These are phyloP conservation scores for Apiosordaria backusii DNA, from an alignment of 495 filamentous ascomycete species.

Conservation along the genomic window DNA sequence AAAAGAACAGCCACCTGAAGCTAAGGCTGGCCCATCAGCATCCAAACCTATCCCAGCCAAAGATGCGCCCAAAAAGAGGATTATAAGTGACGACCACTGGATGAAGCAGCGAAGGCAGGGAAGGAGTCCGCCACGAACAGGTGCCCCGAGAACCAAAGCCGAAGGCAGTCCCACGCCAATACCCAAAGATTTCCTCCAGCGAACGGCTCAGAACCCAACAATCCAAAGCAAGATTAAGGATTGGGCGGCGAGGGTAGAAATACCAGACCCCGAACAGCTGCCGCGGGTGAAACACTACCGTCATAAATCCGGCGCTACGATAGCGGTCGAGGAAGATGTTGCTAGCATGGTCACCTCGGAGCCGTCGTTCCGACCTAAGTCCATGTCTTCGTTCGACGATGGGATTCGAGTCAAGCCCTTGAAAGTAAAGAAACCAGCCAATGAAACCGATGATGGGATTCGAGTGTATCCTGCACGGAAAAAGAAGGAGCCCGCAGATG, in stretches of 20 bases:
- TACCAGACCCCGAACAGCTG: conserved; percentile 28
- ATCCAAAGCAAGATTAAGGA: conserved; percentile 50
- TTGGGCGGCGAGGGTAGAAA: conserved; percentile 47
- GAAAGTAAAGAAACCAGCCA: conserved; percentile 20
- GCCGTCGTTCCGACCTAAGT: conserved; percentile 12
- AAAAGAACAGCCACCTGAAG: conserved; percentile 27
- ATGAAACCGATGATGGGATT: conserved; percentile 35
- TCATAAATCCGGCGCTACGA: conserved; percentile 29
- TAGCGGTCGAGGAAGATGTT: conserved; percentile 31
- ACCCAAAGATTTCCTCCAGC: conserved; percentile 52
- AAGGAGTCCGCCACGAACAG: conserved; percentile 40
- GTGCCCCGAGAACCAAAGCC: conserved; percentile 34
- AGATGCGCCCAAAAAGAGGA: conserved; percentile 62
- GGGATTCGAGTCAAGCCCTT: conserved; percentile 36
- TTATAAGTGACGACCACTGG: conserved; percentile 81
- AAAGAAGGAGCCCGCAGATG: conserved; percentile 26
- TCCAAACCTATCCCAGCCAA: conserved; percentile 23
- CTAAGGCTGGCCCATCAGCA: conserved; percentile 6
- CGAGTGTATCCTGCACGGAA: conserved; percentile 29
- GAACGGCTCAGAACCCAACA: conserved; percentile 47
- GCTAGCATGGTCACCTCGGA: conserved; percentile 18
- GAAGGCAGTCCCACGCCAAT: conserved; percentile 36
- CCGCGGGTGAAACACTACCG: conserved; percentile 25
- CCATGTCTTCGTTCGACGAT: conserved; percentile 30
- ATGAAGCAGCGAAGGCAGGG: conserved; percentile 51